A percentile compares a stretch with the other conserved stretches of the same genome.
These are phyloP conservation scores for Fraxinus platypoda DNA, from an alignment of 305 asterid genomes.

Conservation along the genomic window DNA sequence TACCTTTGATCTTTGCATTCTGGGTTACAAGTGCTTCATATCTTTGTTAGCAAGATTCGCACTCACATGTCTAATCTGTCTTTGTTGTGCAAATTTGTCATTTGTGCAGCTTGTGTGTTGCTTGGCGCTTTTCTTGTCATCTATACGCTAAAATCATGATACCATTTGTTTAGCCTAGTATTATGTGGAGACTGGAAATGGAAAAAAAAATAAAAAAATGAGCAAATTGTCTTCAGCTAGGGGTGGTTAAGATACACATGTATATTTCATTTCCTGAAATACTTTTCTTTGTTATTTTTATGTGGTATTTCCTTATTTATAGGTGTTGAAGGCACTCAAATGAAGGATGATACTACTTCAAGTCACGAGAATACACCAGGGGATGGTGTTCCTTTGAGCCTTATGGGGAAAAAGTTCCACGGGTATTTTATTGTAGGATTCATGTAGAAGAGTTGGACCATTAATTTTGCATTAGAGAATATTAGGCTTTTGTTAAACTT, in stretches of 20 bases:
- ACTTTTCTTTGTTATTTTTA: conserved; percentile 8
- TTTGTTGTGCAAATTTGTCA: neutral
- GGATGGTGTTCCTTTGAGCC: conserved; percentile 36
- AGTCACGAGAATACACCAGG: conserved; percentile 49
- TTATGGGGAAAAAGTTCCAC: conserved; percentile 55
- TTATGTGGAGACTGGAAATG: neutral
- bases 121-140: neutral
- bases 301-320: conserved; percentile 18
- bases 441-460: no score
- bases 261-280: neutral
- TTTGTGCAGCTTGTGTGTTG: neutral
- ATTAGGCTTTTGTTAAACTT: neutral
- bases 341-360: conserved; percentile 54
- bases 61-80: neutral
- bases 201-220: no score
- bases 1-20: neutral
- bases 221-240: no score
- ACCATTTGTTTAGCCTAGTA: neutral
- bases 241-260: no score
- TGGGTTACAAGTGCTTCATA: neutral
- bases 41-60: neutral
- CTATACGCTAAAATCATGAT: neutral
- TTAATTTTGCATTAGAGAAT: neutral
- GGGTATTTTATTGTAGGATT: conserved; percentile 49
- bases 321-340: conserved; percentile 60